Base-by-base conservation (phyloP, 495 filamentous ascomycete species). In the Pyronema omphalodes region DNA sequence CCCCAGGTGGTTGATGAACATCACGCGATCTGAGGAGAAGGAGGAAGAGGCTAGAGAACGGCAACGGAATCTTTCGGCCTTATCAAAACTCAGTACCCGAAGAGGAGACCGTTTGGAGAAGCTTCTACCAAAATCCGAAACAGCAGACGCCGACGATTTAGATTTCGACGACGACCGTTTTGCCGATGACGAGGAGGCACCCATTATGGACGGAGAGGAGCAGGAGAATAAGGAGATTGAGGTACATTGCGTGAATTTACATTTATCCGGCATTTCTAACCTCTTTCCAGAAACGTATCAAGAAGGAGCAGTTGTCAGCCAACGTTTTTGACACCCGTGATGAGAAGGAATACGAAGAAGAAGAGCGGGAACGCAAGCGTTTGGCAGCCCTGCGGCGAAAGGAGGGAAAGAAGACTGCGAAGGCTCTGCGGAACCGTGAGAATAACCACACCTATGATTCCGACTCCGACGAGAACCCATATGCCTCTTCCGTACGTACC, bases 141-240 rank as follows among this genome's bases (percentile, higher is more conserved):
- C 81, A 17, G 73, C 75, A 33, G 76, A 78, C 49, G 73, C 66
- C 6, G 73, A 73, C 45, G 76, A 80, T 51, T 71, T 80, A 58
- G 74, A 79, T 62, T 79, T 79, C 55, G 76, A 78, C 56, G 76
- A 77, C 52, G 81, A 85, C 62, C 67, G 75, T 41, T 88, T 88
- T 60, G 78, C 81, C 9, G 83, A 96, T 61, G 91, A 98, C 62
- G 91, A 98, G 63, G 91, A 95, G 62, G 76, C 80, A 44, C 82
- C 85, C 9, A 74, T 93, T 41, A 85, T 93, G 63, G 80, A 81
- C 52, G 83, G 87, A 8, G 69, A 78, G 45, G 86, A 94, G 51
- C 85, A 93, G 56, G 87, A 94, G 41, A 71, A 77, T 0, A 95
- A 94, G 64, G 83, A 86, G n/a, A 77, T 87, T 3, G 82, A 89